Conservation (phyloP, 352 stramenopile species). For the Globisporangium alternatum region DNA sequence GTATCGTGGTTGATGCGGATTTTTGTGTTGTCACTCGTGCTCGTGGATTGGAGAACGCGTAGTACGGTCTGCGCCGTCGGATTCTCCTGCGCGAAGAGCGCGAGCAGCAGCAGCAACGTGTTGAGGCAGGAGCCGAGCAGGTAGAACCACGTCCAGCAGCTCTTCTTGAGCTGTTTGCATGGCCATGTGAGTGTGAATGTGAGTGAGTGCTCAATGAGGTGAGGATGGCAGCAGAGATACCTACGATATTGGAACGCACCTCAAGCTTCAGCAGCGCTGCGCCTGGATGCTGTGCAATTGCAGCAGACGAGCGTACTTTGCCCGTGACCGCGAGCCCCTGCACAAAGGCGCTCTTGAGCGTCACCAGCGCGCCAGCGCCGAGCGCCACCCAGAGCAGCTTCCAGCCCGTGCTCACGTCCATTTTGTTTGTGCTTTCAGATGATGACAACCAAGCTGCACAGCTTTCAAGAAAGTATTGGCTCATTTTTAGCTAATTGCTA, state of each 20-base stretch:
- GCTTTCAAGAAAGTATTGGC: not conserved
- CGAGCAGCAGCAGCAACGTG: slow-evolving; percentile 25
- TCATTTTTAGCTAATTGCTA: not conserved
- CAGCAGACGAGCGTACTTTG: slow-evolving; percentile 30
- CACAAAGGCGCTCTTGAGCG: slow-evolving; percentile 36
- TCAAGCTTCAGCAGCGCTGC: slow-evolving; percentile 34
- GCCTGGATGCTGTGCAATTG: slow-evolving; percentile 26
- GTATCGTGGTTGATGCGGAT: slow-evolving; percentile 38
- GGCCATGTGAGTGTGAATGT: not conserved
- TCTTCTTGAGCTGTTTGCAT: slow-evolving; percentile 32
- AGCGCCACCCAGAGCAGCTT: slow-evolving; percentile 28
- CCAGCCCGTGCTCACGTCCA: slow-evolving; percentile 21
- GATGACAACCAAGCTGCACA: not conserved
- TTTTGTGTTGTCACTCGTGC: not conserved
- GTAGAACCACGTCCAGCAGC: slow-evolving; percentile 77
- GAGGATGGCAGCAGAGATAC: not conserved
- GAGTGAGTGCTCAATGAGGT: not conserved
- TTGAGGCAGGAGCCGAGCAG: slow-evolving; percentile 52
- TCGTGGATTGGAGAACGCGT: slow-evolving; percentile 27
- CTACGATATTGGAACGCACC: slow-evolving; percentile 8
- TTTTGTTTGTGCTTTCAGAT: not conserved
- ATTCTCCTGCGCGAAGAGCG: slow-evolving; percentile 29
- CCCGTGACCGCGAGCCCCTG: slow-evolving; percentile 40
- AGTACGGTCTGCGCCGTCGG: slow-evolving; percentile 32
- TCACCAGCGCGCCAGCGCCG: slow-evolving; percentile 23